Evolutionary conservation across 2,329 filamentous ascomycete species (phyloP), one percentile per base, ranked within the genome.

Genomic region (Colletotrichum filicis): DNA sequence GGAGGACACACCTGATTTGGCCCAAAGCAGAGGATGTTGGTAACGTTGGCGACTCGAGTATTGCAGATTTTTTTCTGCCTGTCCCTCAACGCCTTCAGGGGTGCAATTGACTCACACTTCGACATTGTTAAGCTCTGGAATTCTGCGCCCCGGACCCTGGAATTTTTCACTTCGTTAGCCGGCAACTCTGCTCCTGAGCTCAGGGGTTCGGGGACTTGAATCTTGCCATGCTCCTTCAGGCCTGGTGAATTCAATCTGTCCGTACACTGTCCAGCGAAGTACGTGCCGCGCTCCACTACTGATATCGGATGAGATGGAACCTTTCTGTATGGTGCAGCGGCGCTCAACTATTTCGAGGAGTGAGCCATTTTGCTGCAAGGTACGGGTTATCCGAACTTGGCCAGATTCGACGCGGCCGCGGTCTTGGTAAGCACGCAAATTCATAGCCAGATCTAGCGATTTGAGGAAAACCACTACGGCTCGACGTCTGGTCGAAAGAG

Each of bases 1-100:
- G 69, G 69, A 68, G 65, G 53, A 52, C 2, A 49, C 24, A 63
- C 16, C 69, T 68, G 19, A 35, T 62, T 72, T 62, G 35, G 69
- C 68, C 52, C 16, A 68, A 28, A 19, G 19, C 46, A n/a, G 5
- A 56, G 11, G 37, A 42, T 11, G 24, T 49, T 46, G 46, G 35
- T 12, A 30, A 37, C 11, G 57, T 26, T 67, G 68, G 49, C 37
- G 49, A 30, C 32, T 37, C 35, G 42, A 60, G 28, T 53, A 57
- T 55, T 35, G 55, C 37, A 53, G 32, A 32, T 58, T 58, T 58
- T 35, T 24, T 49, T 12, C 32, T 49, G 26, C 24, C 53, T 22
- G 6, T 68, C 58, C 49, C 52, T 63, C 57, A 24, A 46, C 42
- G 24, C 11, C 32, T 30, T 52, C 66, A 58, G 53, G 66, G 66